Percentiles rank a stretch among this genome's conserved stretches.
Conservation (phyloP, 176 grass and related monocot species). For the Phyllostachys edulis region DNA sequence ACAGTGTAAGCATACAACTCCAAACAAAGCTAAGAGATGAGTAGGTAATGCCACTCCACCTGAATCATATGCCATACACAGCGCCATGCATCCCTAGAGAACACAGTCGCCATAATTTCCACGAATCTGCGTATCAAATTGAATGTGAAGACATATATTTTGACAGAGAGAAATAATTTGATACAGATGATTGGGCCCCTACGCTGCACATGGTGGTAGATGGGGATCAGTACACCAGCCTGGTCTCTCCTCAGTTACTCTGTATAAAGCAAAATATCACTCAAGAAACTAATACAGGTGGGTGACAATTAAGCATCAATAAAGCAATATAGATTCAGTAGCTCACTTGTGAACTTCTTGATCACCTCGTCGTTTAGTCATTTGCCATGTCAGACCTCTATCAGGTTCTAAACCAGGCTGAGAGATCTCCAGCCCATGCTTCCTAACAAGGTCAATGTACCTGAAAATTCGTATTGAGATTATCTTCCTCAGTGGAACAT, state of each 20-base stretch:
- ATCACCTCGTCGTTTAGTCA: conserved; percentile 88
- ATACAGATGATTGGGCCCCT: conserved; percentile 28
- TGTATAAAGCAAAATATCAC: conserved; percentile 37
- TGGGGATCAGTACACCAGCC: conserved; percentile 88
- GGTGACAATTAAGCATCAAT: not conserved
- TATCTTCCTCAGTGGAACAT: conserved; percentile 9
- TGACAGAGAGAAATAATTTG: not conserved
- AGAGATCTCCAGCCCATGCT: conserved; percentile 95
- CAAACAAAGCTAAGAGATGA: conserved; percentile 24
- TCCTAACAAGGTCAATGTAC: conserved; percentile 95
- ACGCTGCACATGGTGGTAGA: conserved; percentile 98
- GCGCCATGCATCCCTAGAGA: conserved; percentile 94
- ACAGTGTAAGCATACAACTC: conserved; percentile 27
- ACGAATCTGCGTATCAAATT: conserved; percentile 67
- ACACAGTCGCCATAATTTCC: conserved; percentile 98
- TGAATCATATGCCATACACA: conserved; percentile 99
- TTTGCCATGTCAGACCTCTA: conserved; percentile 92
- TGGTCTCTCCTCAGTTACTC: conserved; percentile 90
- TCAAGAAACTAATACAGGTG: conserved; percentile 9
- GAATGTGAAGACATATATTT: conserved; percentile 16
- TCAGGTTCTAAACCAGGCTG: conserved; percentile 94
- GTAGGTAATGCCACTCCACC: conserved; percentile 32
- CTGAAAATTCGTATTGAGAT: conserved; percentile 37
- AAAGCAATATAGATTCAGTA: not conserved
- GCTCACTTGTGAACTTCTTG: conserved; percentile 90